A percentile compares a stretch with the other conserved stretches of the same genome.
Evolutionary conservation across 2,329 filamentous ascomycete genomes (phyloP).

Genomic region (Alternaria triticimaculans): DNA sequence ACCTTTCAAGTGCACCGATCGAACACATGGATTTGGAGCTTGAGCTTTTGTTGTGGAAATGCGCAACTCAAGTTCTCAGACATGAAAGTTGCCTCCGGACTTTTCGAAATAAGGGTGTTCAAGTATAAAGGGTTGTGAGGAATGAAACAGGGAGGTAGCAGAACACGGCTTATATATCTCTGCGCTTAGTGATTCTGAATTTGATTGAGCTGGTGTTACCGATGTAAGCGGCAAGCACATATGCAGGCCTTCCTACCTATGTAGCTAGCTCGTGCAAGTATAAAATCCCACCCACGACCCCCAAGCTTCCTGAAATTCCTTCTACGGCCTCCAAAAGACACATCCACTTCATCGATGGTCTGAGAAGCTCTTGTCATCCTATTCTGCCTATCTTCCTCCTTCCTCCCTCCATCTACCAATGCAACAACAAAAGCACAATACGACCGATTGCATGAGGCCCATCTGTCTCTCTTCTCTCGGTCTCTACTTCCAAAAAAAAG

Average conservation of each 20-base stretch:
- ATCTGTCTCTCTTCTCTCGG: neutral
- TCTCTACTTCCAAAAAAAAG: neutral
- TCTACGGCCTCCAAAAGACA: neutral
- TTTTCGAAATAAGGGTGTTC: neutral
- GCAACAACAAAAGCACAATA: accelerated
- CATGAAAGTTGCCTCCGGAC: accelerated
- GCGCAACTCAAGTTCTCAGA: neutral
- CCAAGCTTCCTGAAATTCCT: neutral
- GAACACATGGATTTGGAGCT: neutral
- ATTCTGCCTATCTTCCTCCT: neutral
- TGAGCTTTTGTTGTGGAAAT: neutral
- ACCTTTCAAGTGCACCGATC: neutral
- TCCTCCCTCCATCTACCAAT: neutral
- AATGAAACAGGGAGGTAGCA: accelerated
- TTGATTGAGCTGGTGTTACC: accelerated
- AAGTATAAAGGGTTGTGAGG: accelerated
- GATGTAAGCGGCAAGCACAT: neutral
- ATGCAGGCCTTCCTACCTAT: neutral
- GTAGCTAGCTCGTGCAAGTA: neutral
- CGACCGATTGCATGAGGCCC: neutral
- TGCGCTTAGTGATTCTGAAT: accelerated
- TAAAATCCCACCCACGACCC: neutral
- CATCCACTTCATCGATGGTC: neutral
- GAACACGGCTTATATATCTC: neutral
- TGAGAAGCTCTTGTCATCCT: accelerated